Evolutionary conservation across 2,329 filamentous ascomycete genomes (phyloP), one percentile per base, ranked within the genome.

Genomic region (Phialophora verrucosa): DNA sequence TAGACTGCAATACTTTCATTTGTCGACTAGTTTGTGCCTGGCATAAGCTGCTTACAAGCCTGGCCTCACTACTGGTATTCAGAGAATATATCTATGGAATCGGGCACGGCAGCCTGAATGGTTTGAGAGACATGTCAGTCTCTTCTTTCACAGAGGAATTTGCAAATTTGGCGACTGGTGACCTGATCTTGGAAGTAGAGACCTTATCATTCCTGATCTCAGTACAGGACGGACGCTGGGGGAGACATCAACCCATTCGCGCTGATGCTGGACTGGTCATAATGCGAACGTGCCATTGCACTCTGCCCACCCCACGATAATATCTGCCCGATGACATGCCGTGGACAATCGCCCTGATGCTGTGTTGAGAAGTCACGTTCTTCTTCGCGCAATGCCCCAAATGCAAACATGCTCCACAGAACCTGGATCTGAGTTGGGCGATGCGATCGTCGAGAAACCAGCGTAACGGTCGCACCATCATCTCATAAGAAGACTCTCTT

Each of bases 401-500:
- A 17, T 17, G 38, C 17, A 44, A 42, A 44, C 32, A 44, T 2
- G 38, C 38, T n/a, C 14, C 38, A 3, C 14, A 44, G 38, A n/a
- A 20, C 38, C 17, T n/a, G 38, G 17, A 44, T 44, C 4, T 44
- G 17, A 20, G n/a, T n/a, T 42, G 6, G 38, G 2, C 10, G 23
- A 14, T 27, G 49, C 25, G 10, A 17, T 23, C 11, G 25, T 35
- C 32, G 32, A 35, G 32, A 8, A 7, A 20, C 3, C 25, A 55
- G 53, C 53, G 23, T 27, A 35, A 29, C 11, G 27, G 14, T 12
- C 31, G 25, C 5, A 31, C n/a, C 29, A 5, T 29, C 20, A 25
- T 27, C n/a, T 78, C 79, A 92, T 54, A 93, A 78, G 59, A 88
- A 87, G 53, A 95, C 90, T 76, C 89, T 88, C 72, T 83, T 85